Evolutionary conservation across 208 protist genomes (phyloP).

Genomic region (Angomonas ambiguus): DNA sequence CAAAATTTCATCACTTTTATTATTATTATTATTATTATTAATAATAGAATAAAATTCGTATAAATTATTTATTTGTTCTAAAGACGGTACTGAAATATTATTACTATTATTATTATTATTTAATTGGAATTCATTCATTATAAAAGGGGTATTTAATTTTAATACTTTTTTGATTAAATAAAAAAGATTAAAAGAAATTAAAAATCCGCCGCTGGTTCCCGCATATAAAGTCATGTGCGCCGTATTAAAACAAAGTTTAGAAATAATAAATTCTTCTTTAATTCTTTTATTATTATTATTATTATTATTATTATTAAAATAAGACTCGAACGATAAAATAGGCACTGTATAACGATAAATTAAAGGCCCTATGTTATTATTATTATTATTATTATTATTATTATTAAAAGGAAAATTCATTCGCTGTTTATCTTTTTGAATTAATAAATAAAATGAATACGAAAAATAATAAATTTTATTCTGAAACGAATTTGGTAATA

Average conservation of each 20-base stretch:
- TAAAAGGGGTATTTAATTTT: neutral
- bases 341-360: neutral
- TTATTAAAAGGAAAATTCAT: neutral
- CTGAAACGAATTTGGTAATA: neutral
- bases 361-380: neutral
- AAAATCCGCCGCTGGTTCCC: neutral
- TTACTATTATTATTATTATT: slow-evolving; percentile 1
- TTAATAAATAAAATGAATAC: neutral
- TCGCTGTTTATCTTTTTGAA: neutral
- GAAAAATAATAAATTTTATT: slow-evolving; percentile 1
- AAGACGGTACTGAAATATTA: neutral
- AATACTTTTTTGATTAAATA: neutral
- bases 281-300: neutral
- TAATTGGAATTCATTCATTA: slow-evolving; percentile 3
- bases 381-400: slow-evolving; percentile 4
- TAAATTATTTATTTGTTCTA: neutral
- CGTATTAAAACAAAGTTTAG: neutral
- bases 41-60: neutral
- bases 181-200: neutral
- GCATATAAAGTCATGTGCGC: neutral
- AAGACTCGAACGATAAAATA: neutral
- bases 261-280: neutral
- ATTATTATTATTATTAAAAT: slow-evolving; percentile 2
- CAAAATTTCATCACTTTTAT: neutral
- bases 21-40: slow-evolving; percentile 1